Base-by-base conservation (phyloP, 225 moss, liverwort and hornwort species). In the Physcomitrellopsis africana region DNA sequence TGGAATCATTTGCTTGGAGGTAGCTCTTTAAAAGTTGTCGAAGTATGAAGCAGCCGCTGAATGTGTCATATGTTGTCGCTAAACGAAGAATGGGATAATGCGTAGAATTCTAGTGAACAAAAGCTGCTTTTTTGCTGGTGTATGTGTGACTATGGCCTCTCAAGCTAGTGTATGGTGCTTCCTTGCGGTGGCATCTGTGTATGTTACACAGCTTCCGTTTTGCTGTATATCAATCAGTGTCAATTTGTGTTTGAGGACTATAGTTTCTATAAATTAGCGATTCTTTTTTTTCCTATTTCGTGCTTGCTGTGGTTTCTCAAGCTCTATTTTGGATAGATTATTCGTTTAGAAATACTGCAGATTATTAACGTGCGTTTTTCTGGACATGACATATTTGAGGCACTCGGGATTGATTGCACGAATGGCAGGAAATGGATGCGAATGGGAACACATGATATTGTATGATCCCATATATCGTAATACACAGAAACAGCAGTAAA, bases 101-200 rank as follows among this genome's bases (percentile, higher is more conserved):
- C 66, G 75, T 71, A 81, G 81, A 73, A 60, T 62, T 72, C 51
- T 81, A 76, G 76, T 81, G 72, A 61, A 81, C 60, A 81, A 15
- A 77, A 56, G 68, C 62, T 77, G 72, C 77, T 72, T 73, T 76
- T 68, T 68, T 45, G 55, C 68, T 72, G 72, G 77, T 72, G 80
- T 59, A 76, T 60, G 67, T 63, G 53, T 73, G 77, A 57, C 76
- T 62, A 60, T 77, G 72, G 77, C 76, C 69, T 77, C 77, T 69
- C 69, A 77, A 75, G 60, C 72, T 76, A 58, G 58, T 76, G 75
- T 70, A 45, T 60, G 69, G 69, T 69, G 76, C 52, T 49, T 18
- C 61, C 52, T 51, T 3, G 43, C 18, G 62, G 69, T 61, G 23
- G 76, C 76, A 76, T 61, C 61, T 77, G 62, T 76, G 76, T 54